Conservation (phyloP, 345 rosid genomes). For the Mercurialis annua region DNA sequence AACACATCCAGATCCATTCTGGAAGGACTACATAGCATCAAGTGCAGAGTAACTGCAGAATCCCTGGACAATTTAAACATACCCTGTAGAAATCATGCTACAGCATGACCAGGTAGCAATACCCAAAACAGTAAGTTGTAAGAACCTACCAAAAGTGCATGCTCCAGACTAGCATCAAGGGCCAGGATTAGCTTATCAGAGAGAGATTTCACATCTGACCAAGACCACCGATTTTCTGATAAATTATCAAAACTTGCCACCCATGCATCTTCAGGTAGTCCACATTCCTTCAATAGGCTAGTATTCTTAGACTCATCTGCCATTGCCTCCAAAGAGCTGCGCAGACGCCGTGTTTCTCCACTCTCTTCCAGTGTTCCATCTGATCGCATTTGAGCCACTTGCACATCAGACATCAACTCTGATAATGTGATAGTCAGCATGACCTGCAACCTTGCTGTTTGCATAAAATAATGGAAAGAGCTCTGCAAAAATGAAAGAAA, state of each 20-base stretch:
- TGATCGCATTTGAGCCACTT: slow-evolving; percentile 90
- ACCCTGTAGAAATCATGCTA: not conserved
- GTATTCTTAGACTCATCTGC: slow-evolving; percentile 75
- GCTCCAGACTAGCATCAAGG: slow-evolving; percentile 96
- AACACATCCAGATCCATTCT: not conserved
- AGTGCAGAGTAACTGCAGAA: not conserved
- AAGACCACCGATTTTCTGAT: slow-evolving; percentile 78
- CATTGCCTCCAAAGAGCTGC: slow-evolving; percentile 87
- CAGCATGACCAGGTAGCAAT: not conserved
- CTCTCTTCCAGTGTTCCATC: slow-evolving; percentile 95
- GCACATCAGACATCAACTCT: slow-evolving; percentile 95
- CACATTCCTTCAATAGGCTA: slow-evolving; percentile 65
- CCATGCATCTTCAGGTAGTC: slow-evolving; percentile 69
- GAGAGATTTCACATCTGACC: slow-evolving; percentile 79
- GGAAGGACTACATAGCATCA: not conserved
- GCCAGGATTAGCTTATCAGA: slow-evolving; percentile 78
- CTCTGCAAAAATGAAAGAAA: slow-evolving; percentile 62
- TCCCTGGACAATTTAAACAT: not conserved
- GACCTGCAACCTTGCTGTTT: slow-evolving; percentile 91
- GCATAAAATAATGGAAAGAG: slow-evolving; percentile 77
- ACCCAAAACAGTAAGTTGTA: not conserved
- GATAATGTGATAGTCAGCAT: slow-evolving; percentile 95
- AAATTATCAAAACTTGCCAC: slow-evolving; percentile 51
- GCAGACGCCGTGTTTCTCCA: slow-evolving; percentile 90
- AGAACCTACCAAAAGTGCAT: slow-evolving; percentile 85